These are phyloP conservation scores for Microdochium paspali DNA, from an alignment of 2,329 filamentous ascomycete species.

Conservation along the genomic window DNA sequence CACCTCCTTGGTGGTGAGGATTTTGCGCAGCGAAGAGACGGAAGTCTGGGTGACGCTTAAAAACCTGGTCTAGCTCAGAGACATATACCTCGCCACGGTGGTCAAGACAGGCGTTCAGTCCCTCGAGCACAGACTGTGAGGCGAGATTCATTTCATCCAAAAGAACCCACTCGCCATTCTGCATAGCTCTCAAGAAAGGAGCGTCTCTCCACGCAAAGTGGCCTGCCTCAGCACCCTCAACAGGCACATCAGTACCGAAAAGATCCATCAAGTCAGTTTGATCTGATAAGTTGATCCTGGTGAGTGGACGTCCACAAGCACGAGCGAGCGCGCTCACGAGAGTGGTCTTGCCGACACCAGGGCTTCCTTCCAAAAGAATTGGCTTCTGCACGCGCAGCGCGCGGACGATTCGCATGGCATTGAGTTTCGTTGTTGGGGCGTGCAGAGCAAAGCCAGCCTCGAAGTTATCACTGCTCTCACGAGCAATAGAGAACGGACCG, in stretches of 20 bases:
- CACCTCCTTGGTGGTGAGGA: constrained; percentile 92
- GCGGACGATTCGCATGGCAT: constrained; percentile 82
- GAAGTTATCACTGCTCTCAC: constrained; percentile 34
- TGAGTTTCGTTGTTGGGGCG: constrained; percentile 81
- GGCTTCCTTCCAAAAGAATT: constrained; percentile 88
- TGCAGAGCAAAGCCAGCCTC: constrained; percentile 67
- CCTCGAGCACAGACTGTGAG: constrained; percentile 92
- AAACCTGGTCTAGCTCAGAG: constrained; percentile 89
- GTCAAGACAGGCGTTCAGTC: constrained; percentile 91
- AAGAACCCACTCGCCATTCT: constrained; percentile 90
- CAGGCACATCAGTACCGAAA: constrained; percentile 91
- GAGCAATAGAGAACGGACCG: constrained; percentile 64
- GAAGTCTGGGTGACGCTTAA: constrained; percentile 81
- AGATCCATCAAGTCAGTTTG: constrained; percentile 97
- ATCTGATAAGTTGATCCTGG: constrained; percentile 92
- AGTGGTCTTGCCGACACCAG: constrained; percentile 97
- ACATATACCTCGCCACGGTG: constrained; percentile 94
- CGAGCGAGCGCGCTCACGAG: constrained; percentile 77
- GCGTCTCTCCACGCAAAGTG: constrained; percentile 94
- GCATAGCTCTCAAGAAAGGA: constrained; percentile 93
- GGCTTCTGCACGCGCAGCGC: constrained; percentile 85
- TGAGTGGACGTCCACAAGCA: constrained; percentile 72
- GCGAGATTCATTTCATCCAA: constrained; percentile 98
- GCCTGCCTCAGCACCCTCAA: constrained; percentile 84
- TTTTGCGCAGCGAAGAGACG: constrained; percentile 96